Base-by-base conservation (phyloP, 768 basidiomycete genomes). In the Boletus rubropictus region DNA sequence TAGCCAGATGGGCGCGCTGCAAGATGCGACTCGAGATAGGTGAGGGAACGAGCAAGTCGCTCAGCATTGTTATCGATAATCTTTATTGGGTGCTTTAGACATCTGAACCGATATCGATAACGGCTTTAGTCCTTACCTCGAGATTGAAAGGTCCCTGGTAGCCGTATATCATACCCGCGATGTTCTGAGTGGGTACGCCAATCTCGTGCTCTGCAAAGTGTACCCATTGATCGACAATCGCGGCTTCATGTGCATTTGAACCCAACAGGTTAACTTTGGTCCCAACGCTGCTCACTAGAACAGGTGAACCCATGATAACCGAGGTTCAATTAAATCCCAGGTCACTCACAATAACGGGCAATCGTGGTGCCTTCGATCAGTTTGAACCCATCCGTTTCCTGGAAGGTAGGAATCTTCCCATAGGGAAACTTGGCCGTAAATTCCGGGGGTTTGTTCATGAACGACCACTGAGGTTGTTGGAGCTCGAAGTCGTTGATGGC, bases 331-430 rank as follows among this genome's bases (percentile, higher is more conserved):
- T 7, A 12, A 25, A 11, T 5, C 4, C 5, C 11, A 1, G 20
- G 25, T 1, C 10, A 61, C 56, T 47, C 40, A 58, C 57, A 15
- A 32, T 61, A 59, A 17, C 52, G 57, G 4, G 54, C 60, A 27
- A 61, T 61, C 28, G 52, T 21, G n/a, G 50, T 18, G 1, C 60
- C 60, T 37, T 61, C 60, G 8, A 14, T 41, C 11, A 61, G 14
- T 12, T 18, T 57, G 22, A 50, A 57, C 17, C 57, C 60, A 7
- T 61, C 54, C 10, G 32, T 38, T 4, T 46, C 52, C 34, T 61
- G 52, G 8, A 61, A 61, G 1, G 57, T 29, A 28, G 60, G 60
- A 20, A 61, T 51, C 29, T 61, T 61, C 0, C 57, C 59, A 7
- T 54, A 52, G 0, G 57, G 42, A 36, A 61, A 61, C 34, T 61